Percentiles rank a stretch among this genome's conserved stretches.
phyloP scores from a whole-genome alignment of 2,329 filamentous ascomycete species.

The Zymoseptoria ardabiliae region DNA sequence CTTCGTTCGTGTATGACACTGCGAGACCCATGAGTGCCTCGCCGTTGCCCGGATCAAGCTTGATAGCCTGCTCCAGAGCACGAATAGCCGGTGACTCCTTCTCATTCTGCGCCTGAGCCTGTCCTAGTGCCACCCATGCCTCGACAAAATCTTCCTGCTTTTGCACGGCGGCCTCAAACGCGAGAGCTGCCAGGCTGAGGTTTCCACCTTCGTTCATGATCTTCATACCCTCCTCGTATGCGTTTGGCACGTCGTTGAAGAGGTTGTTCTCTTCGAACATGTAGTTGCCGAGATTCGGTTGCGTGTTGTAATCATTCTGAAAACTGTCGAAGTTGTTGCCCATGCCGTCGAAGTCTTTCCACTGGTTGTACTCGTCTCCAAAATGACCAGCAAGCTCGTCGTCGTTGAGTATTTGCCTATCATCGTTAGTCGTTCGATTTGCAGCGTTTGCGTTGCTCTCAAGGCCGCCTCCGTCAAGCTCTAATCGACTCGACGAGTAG shows the following conservation, averaged over 20 bases:
- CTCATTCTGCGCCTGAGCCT: conserved; percentile 94
- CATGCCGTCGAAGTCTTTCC: conserved; percentile 65
- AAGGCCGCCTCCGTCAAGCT: conserved; percentile 77
- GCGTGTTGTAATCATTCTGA: conserved; percentile 25
- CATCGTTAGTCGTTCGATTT: conserved; percentile 60
- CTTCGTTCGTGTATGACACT: conserved; percentile 97
- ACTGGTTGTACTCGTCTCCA: conserved; percentile 73
- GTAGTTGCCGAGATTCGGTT: conserved; percentile 67
- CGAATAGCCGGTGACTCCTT: conserved; percentile 95
- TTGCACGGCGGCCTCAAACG: conserved; percentile 92
- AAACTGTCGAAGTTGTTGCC: conserved; percentile 54
- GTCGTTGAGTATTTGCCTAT: conserved; percentile 60
- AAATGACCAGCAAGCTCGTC: conserved; percentile 56
- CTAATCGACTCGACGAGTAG: conserved; percentile 38
- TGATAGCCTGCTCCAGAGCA: conserved; percentile 82
- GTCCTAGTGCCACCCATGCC: conserved; percentile 87
- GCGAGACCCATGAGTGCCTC: conserved; percentile 90
- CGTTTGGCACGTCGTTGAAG: conserved; percentile 71
- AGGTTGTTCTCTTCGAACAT: conserved; percentile 93
- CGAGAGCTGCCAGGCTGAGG: conserved; percentile 82
- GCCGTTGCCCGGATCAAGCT: conserved; percentile 78
- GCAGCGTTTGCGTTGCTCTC: conserved; percentile 83
- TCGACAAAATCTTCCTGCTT: conserved; percentile 81
- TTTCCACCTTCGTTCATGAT: conserved; percentile 94
- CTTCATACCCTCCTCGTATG: conserved; percentile 85